A percentile compares a stretch with the other conserved stretches of the same genome.
These are phyloP conservation scores for Orychophragmus violaceus DNA, from an alignment of 345 rosid genomes.

Conservation along the genomic window DNA sequence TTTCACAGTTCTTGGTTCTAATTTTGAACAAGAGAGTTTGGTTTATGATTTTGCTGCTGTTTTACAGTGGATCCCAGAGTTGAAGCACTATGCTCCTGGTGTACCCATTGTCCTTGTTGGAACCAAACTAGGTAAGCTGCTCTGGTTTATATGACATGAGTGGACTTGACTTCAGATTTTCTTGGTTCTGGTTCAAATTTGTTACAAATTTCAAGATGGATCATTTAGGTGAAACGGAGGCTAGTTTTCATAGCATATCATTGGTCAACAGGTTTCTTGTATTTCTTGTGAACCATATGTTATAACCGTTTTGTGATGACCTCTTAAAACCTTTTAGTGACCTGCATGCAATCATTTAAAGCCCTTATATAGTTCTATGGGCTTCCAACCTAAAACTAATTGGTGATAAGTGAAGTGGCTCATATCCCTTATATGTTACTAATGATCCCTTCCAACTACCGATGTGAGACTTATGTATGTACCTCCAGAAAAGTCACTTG, in stretches of 20 bases:
- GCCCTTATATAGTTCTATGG: too few species aligned
- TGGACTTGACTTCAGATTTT: neutral
- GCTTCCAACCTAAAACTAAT: too few species aligned
- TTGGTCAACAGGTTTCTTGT: neutral
- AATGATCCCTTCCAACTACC: too few species aligned
- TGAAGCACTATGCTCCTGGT: slow-evolving; percentile 91
- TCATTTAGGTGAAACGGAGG: neutral
- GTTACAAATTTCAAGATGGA: neutral
- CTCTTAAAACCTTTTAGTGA: neutral
- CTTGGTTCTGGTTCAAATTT: slow-evolving; percentile 4
- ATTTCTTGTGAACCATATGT: neutral
- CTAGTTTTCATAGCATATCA: slow-evolving; percentile 1
- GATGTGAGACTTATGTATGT: too few species aligned
- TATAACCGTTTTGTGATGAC: neutral
- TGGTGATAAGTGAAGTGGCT: too few species aligned
- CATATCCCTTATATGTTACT: too few species aligned
- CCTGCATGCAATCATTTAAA: neutral
- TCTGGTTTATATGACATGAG: neutral
- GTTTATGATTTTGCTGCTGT: too few species aligned
- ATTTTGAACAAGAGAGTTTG: too few species aligned
- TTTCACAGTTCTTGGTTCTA: too few species aligned
- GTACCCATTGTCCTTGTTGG: slow-evolving; percentile 89
- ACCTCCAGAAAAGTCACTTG: neutral
- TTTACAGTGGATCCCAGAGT: slow-evolving; percentile 99
- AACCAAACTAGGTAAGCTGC: slow-evolving; percentile 72